Evolutionary conservation across 2,329 filamentous ascomycete genomes (phyloP).

Genomic region (Xylogone sp.): DNA sequence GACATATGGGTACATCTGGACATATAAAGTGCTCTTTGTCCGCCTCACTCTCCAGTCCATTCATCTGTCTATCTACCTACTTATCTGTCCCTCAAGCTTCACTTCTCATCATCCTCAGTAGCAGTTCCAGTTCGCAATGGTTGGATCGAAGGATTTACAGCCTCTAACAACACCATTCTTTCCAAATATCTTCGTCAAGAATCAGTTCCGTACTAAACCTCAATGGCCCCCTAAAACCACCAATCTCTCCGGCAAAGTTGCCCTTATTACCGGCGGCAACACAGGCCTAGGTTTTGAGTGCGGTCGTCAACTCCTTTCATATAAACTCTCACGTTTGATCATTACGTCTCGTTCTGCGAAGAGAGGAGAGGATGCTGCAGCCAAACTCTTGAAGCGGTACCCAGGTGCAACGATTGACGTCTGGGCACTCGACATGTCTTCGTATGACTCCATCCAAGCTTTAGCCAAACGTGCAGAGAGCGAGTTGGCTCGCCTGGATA

Average conservation of each 20-base stretch:
- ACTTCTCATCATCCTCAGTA: too few species aligned
- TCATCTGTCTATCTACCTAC: too few species aligned
- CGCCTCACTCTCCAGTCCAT: too few species aligned
- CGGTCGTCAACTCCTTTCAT: conserved; percentile 34
- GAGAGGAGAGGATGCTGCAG: conserved; percentile 40
- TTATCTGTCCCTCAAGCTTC: too few species aligned
- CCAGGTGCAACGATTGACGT: conserved; percentile 39
- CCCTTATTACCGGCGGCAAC: conserved; percentile 46
- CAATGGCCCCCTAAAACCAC: background rate
- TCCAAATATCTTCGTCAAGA: background rate
- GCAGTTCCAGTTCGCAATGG: too few species aligned
- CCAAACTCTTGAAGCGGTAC: conserved; percentile 25
- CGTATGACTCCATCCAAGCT: conserved; percentile 38
- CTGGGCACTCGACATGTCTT: conserved; percentile 46
- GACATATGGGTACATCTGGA: too few species aligned
- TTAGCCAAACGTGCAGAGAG: conserved; percentile 35
- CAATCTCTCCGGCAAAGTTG: conserved; percentile 19
- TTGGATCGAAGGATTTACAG: background rate
- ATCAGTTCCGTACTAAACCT: background rate
- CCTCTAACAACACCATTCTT: background rate
- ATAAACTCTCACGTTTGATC: conserved; percentile 39
- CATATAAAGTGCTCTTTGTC: too few species aligned
- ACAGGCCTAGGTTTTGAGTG: conserved; percentile 42
- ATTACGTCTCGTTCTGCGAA: conserved; percentile 40
- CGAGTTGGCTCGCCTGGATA: conserved; percentile 35